Conservation (phyloP, 306 rosid species). For the Canavalia gladiata region DNA sequence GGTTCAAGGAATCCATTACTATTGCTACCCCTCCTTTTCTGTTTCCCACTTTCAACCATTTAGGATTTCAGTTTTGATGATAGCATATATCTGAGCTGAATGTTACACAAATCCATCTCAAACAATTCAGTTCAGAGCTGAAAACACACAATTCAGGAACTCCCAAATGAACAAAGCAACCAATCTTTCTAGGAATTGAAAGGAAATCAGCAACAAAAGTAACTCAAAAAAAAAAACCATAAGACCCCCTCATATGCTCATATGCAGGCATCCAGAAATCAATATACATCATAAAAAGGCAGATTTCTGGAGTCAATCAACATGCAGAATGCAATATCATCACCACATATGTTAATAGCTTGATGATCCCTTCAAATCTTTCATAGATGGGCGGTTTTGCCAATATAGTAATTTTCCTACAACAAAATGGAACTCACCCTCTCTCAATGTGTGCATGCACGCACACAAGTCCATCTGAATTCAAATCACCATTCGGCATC, state of each 20-base stretch:
- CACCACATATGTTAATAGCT: conserved; percentile 57
- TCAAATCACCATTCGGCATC: conserved; percentile 54
- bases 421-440: conserved; percentile 40
- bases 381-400: conserved; percentile 47
- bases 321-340: conserved; percentile 70
- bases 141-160: conserved; percentile 28
- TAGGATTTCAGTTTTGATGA: conserved; percentile 7
- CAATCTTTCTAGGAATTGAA: background rate
- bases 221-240: background rate
- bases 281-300: background rate
- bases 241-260: background rate
- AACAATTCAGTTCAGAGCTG: conserved; percentile 22
- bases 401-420: conserved; percentile 51
- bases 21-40: conserved; percentile 10
- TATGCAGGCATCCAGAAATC: background rate
- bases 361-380: conserved; percentile 62
- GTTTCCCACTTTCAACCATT: conserved; percentile 5
- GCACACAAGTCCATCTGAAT: conserved; percentile 38
- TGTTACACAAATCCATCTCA: conserved; percentile 5
- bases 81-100: background rate
- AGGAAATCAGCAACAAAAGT: background rate
- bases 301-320: conserved; percentile 41
- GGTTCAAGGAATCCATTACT: conserved; percentile 18
- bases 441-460: background rate
- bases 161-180: conserved; percentile 18